Evolutionary conservation across 2,329 filamentous ascomycete species (phyloP).

Genomic region (Verticillium alfalfae): DNA sequence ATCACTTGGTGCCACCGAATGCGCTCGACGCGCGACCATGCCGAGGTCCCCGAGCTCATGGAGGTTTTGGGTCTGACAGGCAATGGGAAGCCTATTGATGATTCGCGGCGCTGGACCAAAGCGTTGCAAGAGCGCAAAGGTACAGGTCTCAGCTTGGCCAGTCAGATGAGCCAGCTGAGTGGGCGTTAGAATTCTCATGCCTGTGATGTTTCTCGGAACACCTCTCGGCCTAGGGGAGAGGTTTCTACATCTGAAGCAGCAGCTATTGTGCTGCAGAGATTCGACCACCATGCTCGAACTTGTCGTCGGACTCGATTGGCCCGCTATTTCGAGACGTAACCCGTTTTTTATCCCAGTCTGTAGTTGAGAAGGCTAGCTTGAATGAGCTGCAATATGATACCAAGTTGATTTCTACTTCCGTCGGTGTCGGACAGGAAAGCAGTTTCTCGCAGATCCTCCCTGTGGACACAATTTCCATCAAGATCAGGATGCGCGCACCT

Average conservation of each 20-base stretch:
- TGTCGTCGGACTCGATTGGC: background rate
- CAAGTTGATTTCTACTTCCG: background rate
- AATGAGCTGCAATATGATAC: background rate
- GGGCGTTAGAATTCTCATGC: background rate
- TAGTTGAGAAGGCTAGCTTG: background rate
- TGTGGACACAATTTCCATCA: too few species aligned
- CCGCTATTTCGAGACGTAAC: background rate
- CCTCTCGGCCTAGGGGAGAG: background rate
- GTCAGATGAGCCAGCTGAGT: slow-evolving; percentile 41
- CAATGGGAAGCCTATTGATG: slow-evolving; percentile 27
- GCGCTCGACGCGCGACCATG: slow-evolving; percentile 72
- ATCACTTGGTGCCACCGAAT: slow-evolving; percentile 80
- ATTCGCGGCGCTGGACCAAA: slow-evolving; percentile 39
- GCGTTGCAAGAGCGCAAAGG: slow-evolving; percentile 46
- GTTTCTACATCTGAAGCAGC: background rate
- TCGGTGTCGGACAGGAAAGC: background rate
- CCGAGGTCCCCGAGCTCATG: slow-evolving; percentile 62
- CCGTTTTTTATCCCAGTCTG: too few species aligned
- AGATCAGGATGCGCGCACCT: too few species aligned
- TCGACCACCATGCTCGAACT: too few species aligned
- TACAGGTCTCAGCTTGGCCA: slow-evolving; percentile 44
- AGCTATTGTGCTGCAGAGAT: background rate
- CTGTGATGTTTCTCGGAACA: too few species aligned
- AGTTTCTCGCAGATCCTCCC: too few species aligned
- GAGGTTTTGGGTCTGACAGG: slow-evolving; percentile 54